A percentile compares a stretch with the other conserved stretches of the same genome.
Evolutionary conservation across 1,139 yeast genomes (phyloP).

Genomic region (Yamadazyma buinensis): DNA sequence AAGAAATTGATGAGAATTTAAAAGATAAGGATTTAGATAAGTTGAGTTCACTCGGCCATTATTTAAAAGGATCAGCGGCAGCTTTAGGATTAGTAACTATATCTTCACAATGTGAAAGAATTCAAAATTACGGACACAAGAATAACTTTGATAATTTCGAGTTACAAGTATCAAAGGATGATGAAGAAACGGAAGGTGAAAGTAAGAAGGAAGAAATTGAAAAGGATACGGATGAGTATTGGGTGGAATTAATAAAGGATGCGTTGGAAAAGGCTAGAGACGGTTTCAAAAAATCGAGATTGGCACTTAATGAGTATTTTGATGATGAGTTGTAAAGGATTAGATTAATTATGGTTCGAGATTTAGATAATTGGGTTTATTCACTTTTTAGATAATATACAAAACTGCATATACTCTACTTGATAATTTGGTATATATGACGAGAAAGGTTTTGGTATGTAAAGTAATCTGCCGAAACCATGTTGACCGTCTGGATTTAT

Average conservation of each 20-base stretch:
- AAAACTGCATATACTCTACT: constrained; percentile 43
- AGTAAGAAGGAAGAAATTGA: constrained; percentile 10
- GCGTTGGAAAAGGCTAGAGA: constrained; percentile 56
- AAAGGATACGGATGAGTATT: constrained; percentile 33
- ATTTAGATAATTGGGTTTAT: no score
- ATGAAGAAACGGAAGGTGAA: constrained; percentile 8
- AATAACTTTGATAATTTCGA: constrained; percentile 43
- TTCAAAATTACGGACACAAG: constrained; percentile 81
- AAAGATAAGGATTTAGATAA: constrained; percentile 46
- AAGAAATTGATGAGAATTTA: constrained; percentile 62
- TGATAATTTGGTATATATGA: constrained; percentile 19
- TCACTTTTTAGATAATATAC: constrained; percentile 25
- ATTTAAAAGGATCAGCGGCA: constrained; percentile 92
- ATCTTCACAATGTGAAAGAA: constrained; percentile 84
- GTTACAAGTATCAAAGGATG: no score
- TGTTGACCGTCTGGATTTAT: constrained; percentile 43
- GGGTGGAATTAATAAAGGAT: constrained; percentile 49
- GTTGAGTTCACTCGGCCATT: constrained; percentile 81
- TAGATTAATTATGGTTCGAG: no score
- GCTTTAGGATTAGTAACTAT: constrained; percentile 83
- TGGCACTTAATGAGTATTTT: constrained; percentile 57
- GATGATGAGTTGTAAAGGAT: constrained; percentile 46
- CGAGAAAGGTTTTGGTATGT: constrained; percentile 35
- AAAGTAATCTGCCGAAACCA: constrained; percentile 46
- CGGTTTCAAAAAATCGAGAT: constrained; percentile 54